Percentiles rank a stretch among this genome's conserved stretches.
Evolutionary conservation across 371 early-diverging fungal species (phyloP).

Genomic region (Conidiobolus incongruus): DNA sequence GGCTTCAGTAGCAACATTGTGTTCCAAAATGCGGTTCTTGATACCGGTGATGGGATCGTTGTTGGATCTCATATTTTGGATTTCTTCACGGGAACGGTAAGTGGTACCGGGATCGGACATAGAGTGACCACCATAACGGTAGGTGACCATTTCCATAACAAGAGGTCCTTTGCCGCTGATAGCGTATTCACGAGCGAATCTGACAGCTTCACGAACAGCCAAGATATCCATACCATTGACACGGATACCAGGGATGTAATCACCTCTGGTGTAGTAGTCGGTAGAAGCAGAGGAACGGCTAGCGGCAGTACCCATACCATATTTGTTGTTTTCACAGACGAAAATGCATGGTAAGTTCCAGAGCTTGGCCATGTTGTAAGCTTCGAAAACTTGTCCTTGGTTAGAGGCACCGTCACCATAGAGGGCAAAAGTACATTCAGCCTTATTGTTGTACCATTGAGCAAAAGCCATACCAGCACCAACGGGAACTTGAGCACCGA

Average conservation of each 20-base stretch:
- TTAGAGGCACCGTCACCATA: conserved; percentile 99
- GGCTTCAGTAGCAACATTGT: conserved; percentile 49
- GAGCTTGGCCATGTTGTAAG: conserved; percentile 98
- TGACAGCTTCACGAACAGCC: conserved; percentile 71
- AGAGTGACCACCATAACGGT: conserved; percentile 99
- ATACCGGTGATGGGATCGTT: conserved; percentile 83
- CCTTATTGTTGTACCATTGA: conserved; percentile 70
- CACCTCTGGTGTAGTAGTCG: conserved; percentile 89
- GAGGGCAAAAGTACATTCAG: conserved; percentile 67
- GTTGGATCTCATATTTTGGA: conserved; percentile 87
- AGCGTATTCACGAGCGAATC: conserved; percentile 72
- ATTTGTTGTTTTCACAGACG: conserved; percentile 98
- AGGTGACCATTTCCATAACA: conserved; percentile 91
- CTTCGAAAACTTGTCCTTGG: conserved; percentile 99
- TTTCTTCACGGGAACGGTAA: conserved; percentile 94
- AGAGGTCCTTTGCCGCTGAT: conserved; percentile 77
- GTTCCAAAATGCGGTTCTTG: conserved; percentile 54
- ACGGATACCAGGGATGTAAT: conserved; percentile 89
- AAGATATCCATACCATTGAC: conserved; percentile 91
- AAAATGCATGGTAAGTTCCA: conserved; percentile 95
- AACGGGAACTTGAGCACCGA: conserved; percentile 97
- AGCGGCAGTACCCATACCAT: conserved; percentile 97
- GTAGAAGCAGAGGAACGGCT: conserved; percentile 78
- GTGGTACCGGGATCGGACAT: conserved; percentile 99
- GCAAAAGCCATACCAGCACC: conserved; percentile 95